Evolutionary conservation across 257 asterid species (phyloP), one percentile per base, ranked within the genome.

Genomic region (Plantago elongata): DNA sequence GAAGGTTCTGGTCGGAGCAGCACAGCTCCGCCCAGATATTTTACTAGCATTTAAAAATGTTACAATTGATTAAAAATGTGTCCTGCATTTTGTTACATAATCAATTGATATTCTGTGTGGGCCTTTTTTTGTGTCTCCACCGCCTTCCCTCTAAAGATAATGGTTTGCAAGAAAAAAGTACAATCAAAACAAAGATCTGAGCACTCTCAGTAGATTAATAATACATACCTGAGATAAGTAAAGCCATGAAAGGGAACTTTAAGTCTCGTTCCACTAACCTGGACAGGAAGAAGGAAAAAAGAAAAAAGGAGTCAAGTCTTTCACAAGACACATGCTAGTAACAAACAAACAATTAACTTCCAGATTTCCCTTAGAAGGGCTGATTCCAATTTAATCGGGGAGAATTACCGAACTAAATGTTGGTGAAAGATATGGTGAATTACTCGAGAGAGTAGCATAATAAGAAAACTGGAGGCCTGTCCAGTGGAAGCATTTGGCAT

Each of bases 141-240:
- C 27, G 2, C 27, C 14, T 62, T 18, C 62, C 70, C 57, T 37
- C 13, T 30, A 37, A 30, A 5, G 54, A 60, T 40, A 13, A 55
- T 40, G 34, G 54, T 66, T 62, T 51, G 54, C 17, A 57, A 45
- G 47, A 50, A 63, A 50, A 63, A 54, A 13, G 51, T 54, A 16
- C 58, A 45, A 44, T 46, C 43, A 48, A 64, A 18, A 49, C 40
- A 34, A 34, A 47, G 9, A 68, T 65, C 59, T 2, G 62, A 56
- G 34, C 45, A 45, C 30, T n/a, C 45, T 14, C 37, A 69, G 65
- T 51, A 57, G 67, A 65, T 22, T 37, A 27, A 46, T 47, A 76
- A 69, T 84, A 93, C 77, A 69, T 84, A 93, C 99, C 99, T 83
- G 99, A 93, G 78, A 93, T 83, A 47, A 93, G 99, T 69, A 89